Evolutionary conservation across 768 basidiomycete species (phyloP).

Genomic region (Serendipita indica): DNA sequence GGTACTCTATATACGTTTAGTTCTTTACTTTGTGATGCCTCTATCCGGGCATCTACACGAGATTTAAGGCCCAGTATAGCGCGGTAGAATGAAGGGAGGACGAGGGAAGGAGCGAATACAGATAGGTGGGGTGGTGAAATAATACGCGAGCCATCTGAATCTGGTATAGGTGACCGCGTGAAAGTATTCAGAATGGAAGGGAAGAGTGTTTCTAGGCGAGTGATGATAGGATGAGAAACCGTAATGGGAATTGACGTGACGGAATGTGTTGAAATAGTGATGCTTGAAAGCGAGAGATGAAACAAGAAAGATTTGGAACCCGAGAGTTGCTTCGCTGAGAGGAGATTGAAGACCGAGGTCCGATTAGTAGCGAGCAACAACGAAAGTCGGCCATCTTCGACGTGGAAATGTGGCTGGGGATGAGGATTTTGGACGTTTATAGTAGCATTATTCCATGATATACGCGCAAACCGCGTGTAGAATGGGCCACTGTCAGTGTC

Average conservation of each 20-base stretch:
- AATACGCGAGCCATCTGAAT: not conserved
- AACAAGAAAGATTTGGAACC: not conserved
- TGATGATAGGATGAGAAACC: not conserved
- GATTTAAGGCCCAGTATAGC: not conserved
- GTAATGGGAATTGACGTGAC: not conserved
- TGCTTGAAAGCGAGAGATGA: not conserved
- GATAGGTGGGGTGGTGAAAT: not conserved
- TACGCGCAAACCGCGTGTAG: not conserved
- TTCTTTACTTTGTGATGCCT: not conserved
- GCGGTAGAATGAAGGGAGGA: not conserved
- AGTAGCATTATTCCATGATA: not conserved
- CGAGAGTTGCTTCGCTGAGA: not conserved
- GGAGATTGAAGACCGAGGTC: not conserved
- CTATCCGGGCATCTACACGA: no score
- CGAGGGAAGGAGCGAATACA: not conserved
- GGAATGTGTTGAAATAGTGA: not conserved
- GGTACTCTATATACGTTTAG: not conserved
- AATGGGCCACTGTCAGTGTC: not conserved
- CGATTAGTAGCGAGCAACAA: not conserved
- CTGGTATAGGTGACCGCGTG: no score
- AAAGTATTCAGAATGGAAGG: not conserved
- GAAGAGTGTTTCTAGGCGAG: not conserved
- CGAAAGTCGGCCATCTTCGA: not conserved
- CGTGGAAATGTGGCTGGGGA: not conserved
- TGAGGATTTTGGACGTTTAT: not conserved